These are phyloP conservation scores for Xylaria sp. DNA, from an alignment of 2,329 filamentous ascomycete species.

Conservation along the genomic window DNA sequence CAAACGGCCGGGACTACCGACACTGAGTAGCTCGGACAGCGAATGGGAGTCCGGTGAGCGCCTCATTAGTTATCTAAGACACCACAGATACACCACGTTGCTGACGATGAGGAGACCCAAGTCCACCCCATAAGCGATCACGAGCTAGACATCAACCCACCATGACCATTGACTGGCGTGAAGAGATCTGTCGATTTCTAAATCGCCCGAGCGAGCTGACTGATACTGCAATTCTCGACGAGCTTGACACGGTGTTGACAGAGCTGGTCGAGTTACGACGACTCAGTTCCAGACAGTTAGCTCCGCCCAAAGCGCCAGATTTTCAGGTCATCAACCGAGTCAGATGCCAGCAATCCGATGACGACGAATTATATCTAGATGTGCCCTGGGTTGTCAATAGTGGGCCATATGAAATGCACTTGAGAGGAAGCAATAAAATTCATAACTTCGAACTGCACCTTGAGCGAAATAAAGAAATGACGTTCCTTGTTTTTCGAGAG, in stretches of 20 bases:
- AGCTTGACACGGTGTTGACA: slow-evolving; percentile 15
- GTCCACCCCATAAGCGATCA: slow-evolving; percentile 2
- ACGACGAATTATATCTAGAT: slow-evolving; percentile 19
- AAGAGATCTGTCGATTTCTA: slow-evolving; percentile 25
- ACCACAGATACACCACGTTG: neutral
- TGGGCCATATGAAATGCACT: slow-evolving; percentile 18
- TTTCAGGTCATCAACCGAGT: slow-evolving; percentile 21
- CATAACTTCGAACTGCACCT: slow-evolving; percentile 24
- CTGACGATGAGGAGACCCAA: slow-evolving; percentile 20
- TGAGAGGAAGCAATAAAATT: slow-evolving; percentile 28
- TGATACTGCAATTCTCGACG: slow-evolving; percentile 21
- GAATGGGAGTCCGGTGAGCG: slow-evolving; percentile 18
- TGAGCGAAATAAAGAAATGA: slow-evolving; percentile 25
- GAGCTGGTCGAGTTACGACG: slow-evolving; percentile 17
- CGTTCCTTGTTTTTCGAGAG: slow-evolving; percentile 23
- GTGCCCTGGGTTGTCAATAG: slow-evolving; percentile 20
- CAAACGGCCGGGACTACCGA: neutral
- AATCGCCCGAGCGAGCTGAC: slow-evolving; percentile 3
- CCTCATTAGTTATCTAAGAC: neutral
- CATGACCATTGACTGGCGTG: slow-evolving; percentile 24
- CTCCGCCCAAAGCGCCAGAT: slow-evolving; percentile 13
- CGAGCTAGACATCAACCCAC: slow-evolving; percentile 12
- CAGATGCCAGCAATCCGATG: slow-evolving; percentile 10
- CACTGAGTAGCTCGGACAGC: neutral
- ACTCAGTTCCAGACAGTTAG: neutral